A percentile compares a stretch with the other conserved stretches of the same genome.
These are phyloP conservation scores for Epichloe baconii DNA, from an alignment of 2,329 filamentous ascomycete genomes.

Conservation along the genomic window DNA sequence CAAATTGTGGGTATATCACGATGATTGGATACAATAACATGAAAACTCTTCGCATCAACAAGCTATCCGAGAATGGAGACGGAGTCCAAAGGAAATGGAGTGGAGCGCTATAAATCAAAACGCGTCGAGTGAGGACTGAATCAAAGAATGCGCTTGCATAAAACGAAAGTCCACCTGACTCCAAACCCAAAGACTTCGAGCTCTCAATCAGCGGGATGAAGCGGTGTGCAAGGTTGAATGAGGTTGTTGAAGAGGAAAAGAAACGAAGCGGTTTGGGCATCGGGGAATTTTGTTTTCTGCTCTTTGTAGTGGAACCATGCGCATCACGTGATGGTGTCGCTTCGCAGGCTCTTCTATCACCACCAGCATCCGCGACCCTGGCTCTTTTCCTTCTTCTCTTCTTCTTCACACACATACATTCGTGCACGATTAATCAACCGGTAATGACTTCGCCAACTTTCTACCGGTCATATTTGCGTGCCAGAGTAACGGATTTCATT, in stretches of 20 bases:
- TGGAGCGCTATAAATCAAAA: background rate
- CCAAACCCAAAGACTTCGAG: background rate
- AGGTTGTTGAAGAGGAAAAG: slow-evolving; percentile 2
- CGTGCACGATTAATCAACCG: slow-evolving; percentile 50
- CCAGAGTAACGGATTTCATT: slow-evolving; percentile 32
- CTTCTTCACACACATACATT: slow-evolving; percentile 36
- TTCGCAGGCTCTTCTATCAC: background rate
- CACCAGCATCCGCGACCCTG: background rate
- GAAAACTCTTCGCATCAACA: background rate
- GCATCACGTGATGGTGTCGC: slow-evolving; percentile 13
- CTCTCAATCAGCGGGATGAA: background rate
- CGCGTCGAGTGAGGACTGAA: background rate
- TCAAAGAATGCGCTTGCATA: background rate
- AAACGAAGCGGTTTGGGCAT: background rate
- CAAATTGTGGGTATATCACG: slow-evolving; percentile 37
- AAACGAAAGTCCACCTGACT: background rate
- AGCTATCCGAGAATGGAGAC: background rate
- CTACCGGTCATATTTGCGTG: slow-evolving; percentile 49
- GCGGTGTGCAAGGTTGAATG: background rate
- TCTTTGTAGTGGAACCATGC: background rate
- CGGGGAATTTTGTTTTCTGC: background rate
- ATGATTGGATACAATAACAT: background rate
- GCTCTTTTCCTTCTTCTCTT: slow-evolving; percentile 12
- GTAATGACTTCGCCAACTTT: slow-evolving; percentile 34
- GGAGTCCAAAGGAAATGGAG: background rate